phyloP scores from a whole-genome alignment of 306 rosid genomes.

The Malus orientalis region DNA sequence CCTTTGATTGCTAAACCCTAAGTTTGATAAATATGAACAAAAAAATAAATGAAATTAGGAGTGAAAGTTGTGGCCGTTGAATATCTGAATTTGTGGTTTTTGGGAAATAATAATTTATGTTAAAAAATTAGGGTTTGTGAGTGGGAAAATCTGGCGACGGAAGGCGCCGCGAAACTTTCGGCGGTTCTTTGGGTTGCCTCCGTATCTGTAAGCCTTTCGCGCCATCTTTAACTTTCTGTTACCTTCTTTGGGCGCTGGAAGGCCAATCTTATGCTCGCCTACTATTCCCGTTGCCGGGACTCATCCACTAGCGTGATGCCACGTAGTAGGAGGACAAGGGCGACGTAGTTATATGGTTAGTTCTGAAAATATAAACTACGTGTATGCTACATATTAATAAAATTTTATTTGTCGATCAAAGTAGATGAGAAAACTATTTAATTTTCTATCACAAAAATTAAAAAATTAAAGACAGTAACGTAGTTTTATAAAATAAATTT shows the following conservation, averaged over 20 bases:
- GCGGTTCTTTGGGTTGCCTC: slow-evolving; percentile 19
- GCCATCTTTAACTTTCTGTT: slow-evolving; percentile 7
- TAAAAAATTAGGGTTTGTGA: slow-evolving; percentile 37
- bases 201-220: slow-evolving; percentile 17
- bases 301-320: neutral
- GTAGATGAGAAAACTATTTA: too few species aligned
- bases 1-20: neutral
- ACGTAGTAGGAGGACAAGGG: neutral
- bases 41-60: neutral
- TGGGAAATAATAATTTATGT: neutral
- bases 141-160: slow-evolving; percentile 8
- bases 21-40: neutral
- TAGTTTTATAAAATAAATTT: too few species aligned
- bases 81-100: neutral
- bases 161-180: slow-evolving; percentile 31
- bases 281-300: neutral
- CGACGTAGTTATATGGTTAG: neutral
- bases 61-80: neutral
- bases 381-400: too few species aligned
- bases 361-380: too few species aligned
- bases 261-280: neutral
- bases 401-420: too few species aligned
- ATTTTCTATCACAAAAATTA: rapidly evolving
- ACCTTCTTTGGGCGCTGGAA: neutral
- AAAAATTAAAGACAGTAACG: too few species aligned